These are phyloP conservation scores for Bimuria novae-zelandiae DNA, from an alignment of 2,329 filamentous ascomycete genomes.

Conservation along the genomic window DNA sequence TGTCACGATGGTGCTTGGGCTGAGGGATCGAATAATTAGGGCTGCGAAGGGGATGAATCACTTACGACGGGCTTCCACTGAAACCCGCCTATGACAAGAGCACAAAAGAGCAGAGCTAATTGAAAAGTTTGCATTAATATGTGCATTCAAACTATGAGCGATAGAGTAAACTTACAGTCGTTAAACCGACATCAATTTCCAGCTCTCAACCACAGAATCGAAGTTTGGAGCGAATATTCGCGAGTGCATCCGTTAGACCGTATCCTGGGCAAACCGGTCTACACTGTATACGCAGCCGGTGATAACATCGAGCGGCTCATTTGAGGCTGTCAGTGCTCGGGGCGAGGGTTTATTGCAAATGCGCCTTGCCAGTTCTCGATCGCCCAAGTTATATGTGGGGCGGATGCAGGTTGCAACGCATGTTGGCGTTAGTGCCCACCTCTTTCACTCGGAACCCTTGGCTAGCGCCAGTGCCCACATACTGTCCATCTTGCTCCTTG, in stretches of 20 bases:
- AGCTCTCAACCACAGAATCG: neutral
- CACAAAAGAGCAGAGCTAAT: slow-evolving; percentile 1
- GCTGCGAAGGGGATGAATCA: neutral
- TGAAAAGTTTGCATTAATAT: slow-evolving; percentile 5
- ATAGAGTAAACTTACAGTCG: slow-evolving; percentile 11
- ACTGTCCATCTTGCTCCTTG: slow-evolving; percentile 86
- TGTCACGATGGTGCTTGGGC: neutral
- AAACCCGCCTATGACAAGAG: neutral
- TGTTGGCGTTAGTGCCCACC: neutral
- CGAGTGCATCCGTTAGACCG: neutral
- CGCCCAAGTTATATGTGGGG: neutral
- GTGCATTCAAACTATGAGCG: slow-evolving; percentile 4
- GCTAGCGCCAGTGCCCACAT: slow-evolving; percentile 92
- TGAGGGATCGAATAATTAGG: neutral
- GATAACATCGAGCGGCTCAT: neutral
- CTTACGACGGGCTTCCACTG: neutral
- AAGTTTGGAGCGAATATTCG: neutral
- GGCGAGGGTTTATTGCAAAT: neutral
- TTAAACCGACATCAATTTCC: neutral
- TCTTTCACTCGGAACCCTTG: slow-evolving; percentile 59
- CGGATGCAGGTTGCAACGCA: neutral
- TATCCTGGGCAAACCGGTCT: too few relatives aligned
- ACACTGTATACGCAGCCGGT: neutral
- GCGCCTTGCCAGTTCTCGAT: neutral
- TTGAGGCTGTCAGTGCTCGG: neutral